These are phyloP conservation scores for Luffa aegyptiaca DNA, from an alignment of 306 rosid genomes.

Conservation along the genomic window DNA sequence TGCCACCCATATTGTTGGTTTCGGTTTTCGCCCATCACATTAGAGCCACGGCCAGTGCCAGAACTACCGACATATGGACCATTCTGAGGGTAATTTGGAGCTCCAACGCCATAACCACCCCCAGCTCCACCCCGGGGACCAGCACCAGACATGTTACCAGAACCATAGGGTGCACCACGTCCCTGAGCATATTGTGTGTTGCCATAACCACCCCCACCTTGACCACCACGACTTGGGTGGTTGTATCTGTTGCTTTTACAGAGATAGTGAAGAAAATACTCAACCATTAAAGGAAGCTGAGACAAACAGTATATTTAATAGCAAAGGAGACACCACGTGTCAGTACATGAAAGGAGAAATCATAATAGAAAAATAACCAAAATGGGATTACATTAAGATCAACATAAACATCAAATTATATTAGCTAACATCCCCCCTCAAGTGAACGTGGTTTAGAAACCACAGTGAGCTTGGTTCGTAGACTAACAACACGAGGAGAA, in stretches of 20 bases:
- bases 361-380: too few species aligned
- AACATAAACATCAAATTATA: too few species aligned
- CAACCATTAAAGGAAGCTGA: too few species aligned
- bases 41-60: slow-evolving; percentile 33
- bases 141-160: slow-evolving; percentile 28
- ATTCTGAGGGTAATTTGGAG: slow-evolving; percentile 30
- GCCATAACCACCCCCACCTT: slow-evolving; percentile 29
- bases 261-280: too few species aligned
- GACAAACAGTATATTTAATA: too few species aligned
- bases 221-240: slow-evolving; percentile 35
- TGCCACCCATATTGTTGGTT: slow-evolving; percentile 47
- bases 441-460: too few species aligned
- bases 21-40: slow-evolving; percentile 40
- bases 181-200: slow-evolving; percentile 39
- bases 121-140: slow-evolving; percentile 40
- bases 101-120: slow-evolving; percentile 35
- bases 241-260: background rate
- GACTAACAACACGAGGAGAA: too few species aligned
- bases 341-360: too few species aligned
- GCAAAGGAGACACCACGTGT: too few species aligned
- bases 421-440: too few species aligned
- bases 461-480: too few species aligned
- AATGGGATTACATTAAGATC: too few species aligned
- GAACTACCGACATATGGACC: slow-evolving; percentile 32
- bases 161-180: slow-evolving; percentile 37